Conservation (phyloP, 2,329 filamentous ascomycete species). For the Diplodia mutila region DNA sequence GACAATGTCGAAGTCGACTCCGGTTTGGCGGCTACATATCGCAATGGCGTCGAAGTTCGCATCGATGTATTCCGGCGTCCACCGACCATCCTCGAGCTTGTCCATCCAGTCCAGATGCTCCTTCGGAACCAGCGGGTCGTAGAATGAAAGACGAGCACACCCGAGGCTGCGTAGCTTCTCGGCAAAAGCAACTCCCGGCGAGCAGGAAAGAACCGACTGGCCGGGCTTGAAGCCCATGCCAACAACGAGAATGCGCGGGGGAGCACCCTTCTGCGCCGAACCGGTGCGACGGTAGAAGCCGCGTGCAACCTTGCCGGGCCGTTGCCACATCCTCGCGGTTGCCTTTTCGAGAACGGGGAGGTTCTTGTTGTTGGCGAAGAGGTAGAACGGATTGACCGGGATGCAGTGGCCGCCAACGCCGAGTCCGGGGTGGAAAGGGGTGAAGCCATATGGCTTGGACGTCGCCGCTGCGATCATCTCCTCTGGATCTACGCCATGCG, state of each 20-base stretch:
- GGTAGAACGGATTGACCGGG: conserved; percentile 59
- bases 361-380: conserved; percentile 47
- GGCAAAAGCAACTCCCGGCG: conserved; percentile 52
- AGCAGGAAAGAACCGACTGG: conserved; percentile 54
- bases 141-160: conserved; percentile 50
- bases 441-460: conserved; percentile 56
- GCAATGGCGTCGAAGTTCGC: conserved; percentile 51
- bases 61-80: conserved; percentile 43
- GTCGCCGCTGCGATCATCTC: conserved; percentile 56
- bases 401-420: conserved; percentile 63
- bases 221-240: conserved; percentile 58
- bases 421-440: conserved; percentile 52
- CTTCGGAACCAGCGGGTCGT: conserved; percentile 51
- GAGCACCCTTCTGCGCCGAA: neutral
- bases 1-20: conserved; percentile 48
- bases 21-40: conserved; percentile 49
- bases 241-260: conserved; percentile 55
- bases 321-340: conserved; percentile 47
- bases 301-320: conserved; percentile 43
- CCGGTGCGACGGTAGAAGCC: conserved; percentile 20
- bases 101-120: conserved; percentile 47
- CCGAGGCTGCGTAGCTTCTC: conserved; percentile 40
- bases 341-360: conserved; percentile 54
- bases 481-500: conserved; percentile 53
- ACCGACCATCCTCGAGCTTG: conserved; percentile 46